phyloP scores from a whole-genome alignment of 2,329 filamentous ascomycete species.

The Cercospora sp. region DNA sequence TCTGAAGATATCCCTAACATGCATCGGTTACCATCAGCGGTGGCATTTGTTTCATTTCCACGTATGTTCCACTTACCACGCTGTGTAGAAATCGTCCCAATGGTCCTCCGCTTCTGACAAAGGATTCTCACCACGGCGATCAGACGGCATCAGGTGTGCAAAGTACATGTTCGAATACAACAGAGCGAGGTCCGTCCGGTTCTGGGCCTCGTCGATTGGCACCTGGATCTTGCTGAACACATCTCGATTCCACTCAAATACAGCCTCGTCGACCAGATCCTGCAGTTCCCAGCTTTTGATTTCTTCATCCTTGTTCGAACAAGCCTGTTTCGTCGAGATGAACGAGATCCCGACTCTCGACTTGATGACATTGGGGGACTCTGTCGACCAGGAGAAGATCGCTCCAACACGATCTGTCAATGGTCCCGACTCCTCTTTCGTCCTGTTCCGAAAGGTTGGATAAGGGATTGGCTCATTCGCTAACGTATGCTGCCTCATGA shows the following conservation, averaged over 20 bases:
- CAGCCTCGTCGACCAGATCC: slow-evolving; percentile 36
- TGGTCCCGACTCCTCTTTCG: slow-evolving; percentile 31
- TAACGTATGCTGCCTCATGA: slow-evolving; percentile 27
- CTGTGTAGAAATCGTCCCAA: slow-evolving; percentile 51
- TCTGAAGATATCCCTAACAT: slow-evolving; percentile 59
- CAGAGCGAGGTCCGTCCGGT: slow-evolving; percentile 56
- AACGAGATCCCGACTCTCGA: slow-evolving; percentile 67
- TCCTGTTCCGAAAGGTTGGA: slow-evolving; percentile 43
- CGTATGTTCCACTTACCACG: background rate
- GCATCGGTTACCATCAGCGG: background rate
- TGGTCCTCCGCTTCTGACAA: slow-evolving; percentile 65
- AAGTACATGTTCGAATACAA: slow-evolving; percentile 71
- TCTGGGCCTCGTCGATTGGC: slow-evolving; percentile 56
- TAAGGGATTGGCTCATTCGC: slow-evolving; percentile 34
- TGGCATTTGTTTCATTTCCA: background rate
- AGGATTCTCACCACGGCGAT: slow-evolving; percentile 71
- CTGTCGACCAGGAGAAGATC: slow-evolving; percentile 51
- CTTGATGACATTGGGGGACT: slow-evolving; percentile 43
- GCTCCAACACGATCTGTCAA: slow-evolving; percentile 53
- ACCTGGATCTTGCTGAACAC: slow-evolving; percentile 63
- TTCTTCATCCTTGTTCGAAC: slow-evolving; percentile 58
- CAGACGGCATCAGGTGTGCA: slow-evolving; percentile 68
- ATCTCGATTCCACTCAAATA: slow-evolving; percentile 62
- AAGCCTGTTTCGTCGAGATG: slow-evolving; percentile 63
- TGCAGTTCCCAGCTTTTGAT: slow-evolving; percentile 48